Conservation (phyloP, 2,329 filamentous ascomycete genomes). For the Metarhizium humberi region DNA sequence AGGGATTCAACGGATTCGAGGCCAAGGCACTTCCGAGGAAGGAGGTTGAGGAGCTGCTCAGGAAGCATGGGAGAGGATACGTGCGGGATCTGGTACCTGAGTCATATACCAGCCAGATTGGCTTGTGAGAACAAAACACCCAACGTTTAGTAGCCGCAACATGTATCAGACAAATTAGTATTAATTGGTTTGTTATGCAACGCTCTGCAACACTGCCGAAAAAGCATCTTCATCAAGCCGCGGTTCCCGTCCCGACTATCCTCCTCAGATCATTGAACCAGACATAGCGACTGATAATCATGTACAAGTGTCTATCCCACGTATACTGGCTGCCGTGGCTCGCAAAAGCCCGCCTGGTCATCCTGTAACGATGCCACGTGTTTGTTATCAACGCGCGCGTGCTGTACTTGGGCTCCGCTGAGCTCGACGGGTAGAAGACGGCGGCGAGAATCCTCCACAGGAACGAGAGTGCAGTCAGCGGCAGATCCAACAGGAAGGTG, state of each 20-base stretch:
- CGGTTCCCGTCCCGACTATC: constrained; percentile 3
- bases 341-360: constrained; percentile 26
- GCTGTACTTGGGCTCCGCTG: constrained; percentile 8
- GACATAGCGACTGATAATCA: constrained; percentile 29
- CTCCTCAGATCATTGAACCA: constrained; percentile 26
- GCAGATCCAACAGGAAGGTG: constrained; percentile 26
- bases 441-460: constrained; percentile 12
- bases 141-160: neutral
- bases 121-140: neutral
- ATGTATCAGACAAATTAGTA: neutral
- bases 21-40: neutral
- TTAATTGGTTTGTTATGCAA: neutral
- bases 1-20: neutral
- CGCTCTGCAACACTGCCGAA: neutral
- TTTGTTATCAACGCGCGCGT: constrained; percentile 25
- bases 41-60: neutral
- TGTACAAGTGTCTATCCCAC: constrained; percentile 29
- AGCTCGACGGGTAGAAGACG: constrained; percentile 10
- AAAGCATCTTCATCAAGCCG: neutral
- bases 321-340: constrained; percentile 29
- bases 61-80: neutral
- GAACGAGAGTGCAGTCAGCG: constrained; percentile 27
- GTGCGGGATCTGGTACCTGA: neutral
- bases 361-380: constrained; percentile 24
- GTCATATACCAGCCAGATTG: neutral